phyloP scores from a whole-genome alignment of 192 early-diverging fungal species.

The Chytriomyces sp. region DNA sequence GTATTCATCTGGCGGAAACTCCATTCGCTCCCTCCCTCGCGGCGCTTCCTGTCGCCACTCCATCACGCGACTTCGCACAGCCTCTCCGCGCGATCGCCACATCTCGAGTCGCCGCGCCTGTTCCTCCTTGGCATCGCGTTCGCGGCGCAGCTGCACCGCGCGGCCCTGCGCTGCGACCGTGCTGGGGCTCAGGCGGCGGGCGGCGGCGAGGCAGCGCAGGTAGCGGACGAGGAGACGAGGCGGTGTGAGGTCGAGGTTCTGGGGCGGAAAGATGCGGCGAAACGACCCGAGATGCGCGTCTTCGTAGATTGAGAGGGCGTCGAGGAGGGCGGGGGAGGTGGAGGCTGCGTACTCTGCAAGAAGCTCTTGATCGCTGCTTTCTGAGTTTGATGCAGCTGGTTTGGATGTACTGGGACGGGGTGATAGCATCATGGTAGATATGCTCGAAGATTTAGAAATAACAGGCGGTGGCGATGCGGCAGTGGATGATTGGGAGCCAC shows the following conservation, averaged over 20 bases:
- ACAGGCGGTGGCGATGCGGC: too few species aligned
- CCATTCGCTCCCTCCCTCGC: too few species aligned
- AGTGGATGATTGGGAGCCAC: too few species aligned
- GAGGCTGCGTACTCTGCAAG: background rate
- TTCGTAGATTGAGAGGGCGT: conserved; percentile 30
- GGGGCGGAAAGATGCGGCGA: conserved; percentile 49
- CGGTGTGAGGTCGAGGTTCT: conserved; percentile 11
- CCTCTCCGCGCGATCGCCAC: background rate
- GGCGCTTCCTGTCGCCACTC: too few species aligned
- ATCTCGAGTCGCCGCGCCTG: background rate
- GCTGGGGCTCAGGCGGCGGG: background rate
- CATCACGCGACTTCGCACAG: too few species aligned
- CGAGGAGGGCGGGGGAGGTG: background rate
- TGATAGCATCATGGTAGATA: background rate
- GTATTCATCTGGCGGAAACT: too few species aligned
- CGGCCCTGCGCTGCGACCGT: conserved; percentile 14
- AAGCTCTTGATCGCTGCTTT: too few species aligned
- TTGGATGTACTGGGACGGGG: background rate
- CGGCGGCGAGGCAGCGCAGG: conserved; percentile 12
- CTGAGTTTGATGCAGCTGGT: background rate
- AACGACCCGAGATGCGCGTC: conserved; percentile 46
- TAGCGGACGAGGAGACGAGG: conserved; percentile 11
- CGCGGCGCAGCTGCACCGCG: background rate
- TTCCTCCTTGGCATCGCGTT: background rate
- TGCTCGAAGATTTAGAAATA: background rate